phyloP scores from a whole-genome alignment of 164 flowering plant species.

The Vitis riparia region DNA sequence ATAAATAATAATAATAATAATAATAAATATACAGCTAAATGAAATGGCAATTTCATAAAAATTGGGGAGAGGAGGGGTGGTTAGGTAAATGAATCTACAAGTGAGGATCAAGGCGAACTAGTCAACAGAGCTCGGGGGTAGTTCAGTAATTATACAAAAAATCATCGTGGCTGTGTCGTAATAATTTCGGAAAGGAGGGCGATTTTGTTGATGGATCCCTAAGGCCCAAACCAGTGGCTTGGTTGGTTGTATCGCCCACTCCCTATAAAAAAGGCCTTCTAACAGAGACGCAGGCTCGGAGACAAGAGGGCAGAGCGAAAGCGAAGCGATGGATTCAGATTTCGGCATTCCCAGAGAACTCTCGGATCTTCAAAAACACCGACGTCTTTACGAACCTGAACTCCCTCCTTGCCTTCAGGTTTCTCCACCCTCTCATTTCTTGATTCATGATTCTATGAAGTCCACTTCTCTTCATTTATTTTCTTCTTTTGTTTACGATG shows the following conservation, averaged over 20 bases:
- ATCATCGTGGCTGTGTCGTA: neutral
- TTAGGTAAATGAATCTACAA: neutral
- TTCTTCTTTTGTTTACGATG: neutral
- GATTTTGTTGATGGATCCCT: neutral
- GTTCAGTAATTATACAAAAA: neutral
- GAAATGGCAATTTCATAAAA: neutral
- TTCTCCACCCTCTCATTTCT: constrained; percentile 9
- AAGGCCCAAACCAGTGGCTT: neutral
- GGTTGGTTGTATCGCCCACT: constrained; percentile 20
- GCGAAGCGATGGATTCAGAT: constrained; percentile 76
- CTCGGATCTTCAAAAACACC: constrained; percentile 81
- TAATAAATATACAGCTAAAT: too few species aligned
- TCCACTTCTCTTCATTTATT: neutral
- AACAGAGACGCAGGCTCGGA: neutral
- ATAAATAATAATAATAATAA: too few species aligned
- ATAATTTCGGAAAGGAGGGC: neutral
- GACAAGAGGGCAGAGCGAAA: neutral
- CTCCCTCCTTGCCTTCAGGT: constrained; percentile 99
- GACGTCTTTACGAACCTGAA: constrained; percentile 71
- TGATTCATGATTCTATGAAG: neutral
- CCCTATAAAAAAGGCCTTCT: constrained; percentile 15
- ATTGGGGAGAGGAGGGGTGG: neutral
- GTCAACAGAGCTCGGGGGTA: neutral
- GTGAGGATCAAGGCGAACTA: neutral
- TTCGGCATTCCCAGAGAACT: constrained; percentile 88